Base-by-base conservation (phyloP, 345 rosid species). In the Sonneratia caseolaris region DNA sequence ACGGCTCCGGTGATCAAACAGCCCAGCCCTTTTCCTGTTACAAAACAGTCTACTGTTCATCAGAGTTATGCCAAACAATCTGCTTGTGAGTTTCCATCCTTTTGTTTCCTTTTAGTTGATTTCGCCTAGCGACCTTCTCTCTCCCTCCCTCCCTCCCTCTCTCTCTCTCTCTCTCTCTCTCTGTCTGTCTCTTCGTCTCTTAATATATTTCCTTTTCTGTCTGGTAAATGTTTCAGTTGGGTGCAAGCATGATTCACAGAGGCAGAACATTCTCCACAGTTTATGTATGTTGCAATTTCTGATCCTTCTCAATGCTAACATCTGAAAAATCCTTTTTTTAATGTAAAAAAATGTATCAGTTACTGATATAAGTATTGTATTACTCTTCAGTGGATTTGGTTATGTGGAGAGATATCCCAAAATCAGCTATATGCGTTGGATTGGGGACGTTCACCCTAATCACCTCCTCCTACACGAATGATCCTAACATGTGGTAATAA, bases 341-440 rank as follows among this genome's bases (percentile, higher is more conserved):
- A 2, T 51, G 13, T 47, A 47, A 47, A 8, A 9, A 2, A 9
- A 3, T 42, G 7, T 42, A 27, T 47, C 15, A 9, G 51, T 13
- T 75, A 35, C 7, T 43, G 53, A 62, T 64, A 3, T 47, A 11
- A 19, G 19, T 7, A 10, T 48, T 48, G 40, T 37, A 38, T 22
- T 45, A 43, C 51, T 27, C 64, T 69, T 68, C 90, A 95, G 99
- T 81, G 82, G 99, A 95, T 83, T 76, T 95, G 66, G 88, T 90
- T 13, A 89, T 95, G 98, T 95, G 99, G 99, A 90, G 89, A 81
- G 98, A 95, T 57, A 78, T 76, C 56, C 83, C 93, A 47, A 90
- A 86, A 77, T 92, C 99, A 32, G 80, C 98, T 24, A 79, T 90
- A 47, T 85, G 84, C 21, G 92, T 95, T 66, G 96, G 96, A 68